Conservation (phyloP, 1,284 basidiomycete genomes). For the Ceratobasidium papillatum region DNA sequence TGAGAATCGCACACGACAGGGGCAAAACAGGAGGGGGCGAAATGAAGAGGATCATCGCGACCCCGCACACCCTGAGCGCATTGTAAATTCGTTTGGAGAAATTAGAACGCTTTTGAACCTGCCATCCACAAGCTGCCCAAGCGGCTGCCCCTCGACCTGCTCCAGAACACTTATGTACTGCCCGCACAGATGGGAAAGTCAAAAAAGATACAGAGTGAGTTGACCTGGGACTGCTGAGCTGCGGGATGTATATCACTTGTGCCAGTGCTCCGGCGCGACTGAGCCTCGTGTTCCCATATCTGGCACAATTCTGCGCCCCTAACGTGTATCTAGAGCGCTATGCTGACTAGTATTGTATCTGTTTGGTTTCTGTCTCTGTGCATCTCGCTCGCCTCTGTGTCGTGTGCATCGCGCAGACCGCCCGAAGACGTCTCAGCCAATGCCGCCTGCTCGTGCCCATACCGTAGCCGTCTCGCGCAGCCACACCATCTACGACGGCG, state of each 20-base stretch:
- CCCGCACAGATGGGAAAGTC: conserved; percentile 31
- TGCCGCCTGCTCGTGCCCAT: conserved; percentile 20
- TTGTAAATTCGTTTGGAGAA: conserved; percentile 30
- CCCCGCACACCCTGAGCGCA: conserved; percentile 1
- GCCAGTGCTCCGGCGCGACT: conserved; percentile 15
- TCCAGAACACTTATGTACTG: conserved; percentile 25
- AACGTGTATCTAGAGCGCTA: neutral
- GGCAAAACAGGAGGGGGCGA: conserved; percentile 3
- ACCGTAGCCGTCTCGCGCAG: conserved; percentile 16
- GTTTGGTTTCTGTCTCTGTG: conserved; percentile 5
- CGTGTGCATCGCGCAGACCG: conserved; percentile 28
- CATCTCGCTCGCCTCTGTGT: neutral
- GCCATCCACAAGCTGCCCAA: conserved; percentile 11
- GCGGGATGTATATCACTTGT: conserved; percentile 15
- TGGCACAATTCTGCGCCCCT: neutral
- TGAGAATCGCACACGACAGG: conserved; percentile 10
- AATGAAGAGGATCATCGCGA: conserved; percentile 4
- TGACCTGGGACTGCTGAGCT: neutral
- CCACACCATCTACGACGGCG: conserved; percentile 2
- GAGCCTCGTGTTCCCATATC: conserved; percentile 31
- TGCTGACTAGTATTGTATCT: conserved; percentile 11
- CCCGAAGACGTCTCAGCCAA: conserved; percentile 24
- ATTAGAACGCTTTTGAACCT: conserved; percentile 30
- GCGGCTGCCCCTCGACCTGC: conserved; percentile 30
- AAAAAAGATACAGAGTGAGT: conserved; percentile 40